A percentile compares a stretch with the other conserved stretches of the same genome.
These are phyloP conservation scores for Yamadazyma sp. DNA, from an alignment of 1,139 yeast genomes.

Conservation along the genomic window DNA sequence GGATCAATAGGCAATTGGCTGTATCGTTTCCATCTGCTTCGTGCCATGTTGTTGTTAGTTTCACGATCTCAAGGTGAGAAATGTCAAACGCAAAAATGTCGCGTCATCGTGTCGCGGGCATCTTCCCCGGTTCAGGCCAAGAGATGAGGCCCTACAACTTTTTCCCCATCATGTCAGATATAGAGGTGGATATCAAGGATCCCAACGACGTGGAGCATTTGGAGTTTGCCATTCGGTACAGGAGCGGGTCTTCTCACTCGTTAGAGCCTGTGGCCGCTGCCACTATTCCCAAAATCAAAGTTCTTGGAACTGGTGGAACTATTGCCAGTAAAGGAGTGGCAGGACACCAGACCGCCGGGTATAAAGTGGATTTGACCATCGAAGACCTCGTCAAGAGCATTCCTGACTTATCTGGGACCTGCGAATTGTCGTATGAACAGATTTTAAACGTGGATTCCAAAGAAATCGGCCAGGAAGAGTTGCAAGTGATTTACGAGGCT, in stretches of 20 bases:
- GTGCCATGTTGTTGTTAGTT: no score
- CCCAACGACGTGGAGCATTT: slow-evolving; percentile 13
- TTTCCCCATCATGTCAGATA: slow-evolving; percentile 8
- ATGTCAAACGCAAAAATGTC: no score
- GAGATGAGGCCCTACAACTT: no score
- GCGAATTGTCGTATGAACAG: slow-evolving; percentile 64
- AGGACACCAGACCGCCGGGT: slow-evolving; percentile 64
- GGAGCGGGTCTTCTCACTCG: slow-evolving; percentile 17
- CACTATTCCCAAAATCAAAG: slow-evolving; percentile 46
- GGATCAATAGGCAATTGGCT: no score
- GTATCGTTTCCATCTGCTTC: no score
- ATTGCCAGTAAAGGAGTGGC: slow-evolving; percentile 64
- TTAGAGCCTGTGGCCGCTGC: slow-evolving; percentile 5
- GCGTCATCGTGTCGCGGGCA: no score
- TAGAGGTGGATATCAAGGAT: slow-evolving; percentile 13
- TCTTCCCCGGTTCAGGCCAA: no score
- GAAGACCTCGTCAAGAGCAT: slow-evolving; percentile 58
- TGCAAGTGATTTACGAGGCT: slow-evolving; percentile 35
- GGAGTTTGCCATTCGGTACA: slow-evolving; percentile 17
- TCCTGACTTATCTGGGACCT: slow-evolving; percentile 60
- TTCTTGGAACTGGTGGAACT: slow-evolving; percentile 73
- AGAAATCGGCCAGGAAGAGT: slow-evolving; percentile 50
- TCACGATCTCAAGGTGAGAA: no score
- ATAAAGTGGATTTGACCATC: slow-evolving; percentile 63
- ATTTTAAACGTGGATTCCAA: slow-evolving; percentile 65